Evolutionary conservation across 192 early-diverging fungal species (phyloP), one percentile per base, ranked within the genome.

Genomic region (Lobulomyces angularis): DNA sequence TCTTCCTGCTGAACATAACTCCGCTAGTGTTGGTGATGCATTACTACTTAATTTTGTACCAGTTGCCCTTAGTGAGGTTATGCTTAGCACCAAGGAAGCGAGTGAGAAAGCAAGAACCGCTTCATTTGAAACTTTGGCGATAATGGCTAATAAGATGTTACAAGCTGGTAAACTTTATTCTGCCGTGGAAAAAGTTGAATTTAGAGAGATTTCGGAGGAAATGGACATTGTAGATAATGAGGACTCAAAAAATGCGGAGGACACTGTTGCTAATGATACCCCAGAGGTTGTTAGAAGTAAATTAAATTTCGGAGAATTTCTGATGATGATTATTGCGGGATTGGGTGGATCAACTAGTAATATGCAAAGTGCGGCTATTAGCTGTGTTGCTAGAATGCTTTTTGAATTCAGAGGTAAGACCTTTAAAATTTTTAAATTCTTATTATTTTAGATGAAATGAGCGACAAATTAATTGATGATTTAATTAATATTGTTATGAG

Each of bases 321-420:
- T 95, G 51, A 82, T 78, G 36, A 95, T 98, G 87, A 80, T 91
- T 2, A 71, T 77, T 3, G 94, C 94, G 21, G 94, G 92, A 58
- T 68, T 98, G 54, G 90, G 82, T 0, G 90, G 85, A n/a, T 71
- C 74, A 25, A 88, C 87, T 8, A 67, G 85, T 3, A 72, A 84
- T 39, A 94, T 98, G 89, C 83, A 92, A 28, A 82, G 80, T 48
- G 94, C 94, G 2, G 75, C 91, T 0, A 79, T 95, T 21, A 74
- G 85, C 0, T 72, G 82, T 7, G 53, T 96, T 17, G 81, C 82
- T 3, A 65, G 92, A 11, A 61, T 87, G n/a, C 46, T 96, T 43
- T 98, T 91, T 36, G 94, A 98, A 63, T 96, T 96, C 71, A 69
- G 77, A 41, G 59, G 53, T 53, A 36, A 32, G 49, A 11, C 22